phyloP scores from a whole-genome alignment of 352 stramenopile genomes.

The Globisporangium nagaii region DNA sequence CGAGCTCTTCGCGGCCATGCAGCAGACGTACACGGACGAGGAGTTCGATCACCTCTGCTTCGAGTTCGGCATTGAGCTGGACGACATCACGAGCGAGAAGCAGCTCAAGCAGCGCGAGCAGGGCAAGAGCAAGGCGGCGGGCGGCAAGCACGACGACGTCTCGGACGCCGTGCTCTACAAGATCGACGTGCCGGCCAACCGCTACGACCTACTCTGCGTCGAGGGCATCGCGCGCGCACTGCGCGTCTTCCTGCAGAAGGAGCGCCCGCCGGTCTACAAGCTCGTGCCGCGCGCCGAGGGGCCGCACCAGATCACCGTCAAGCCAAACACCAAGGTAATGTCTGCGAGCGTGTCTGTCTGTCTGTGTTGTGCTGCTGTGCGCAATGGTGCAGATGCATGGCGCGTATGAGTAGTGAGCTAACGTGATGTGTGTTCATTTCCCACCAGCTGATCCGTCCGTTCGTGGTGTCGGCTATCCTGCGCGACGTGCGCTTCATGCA shows the following conservation, averaged over 20 bases:
- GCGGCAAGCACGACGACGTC: conserved; percentile 49
- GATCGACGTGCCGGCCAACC: conserved; percentile 99
- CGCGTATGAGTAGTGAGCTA: background rate
- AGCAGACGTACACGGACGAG: conserved; percentile 96
- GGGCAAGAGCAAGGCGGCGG: conserved; percentile 28
- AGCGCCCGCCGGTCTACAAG: conserved; percentile 86
- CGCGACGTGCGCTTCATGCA: conserved; percentile 95
- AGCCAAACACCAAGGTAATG: conserved; percentile 75
- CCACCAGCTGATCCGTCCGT: conserved; percentile 91
- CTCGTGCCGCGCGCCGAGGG: conserved; percentile 49
- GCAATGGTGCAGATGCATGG: background rate
- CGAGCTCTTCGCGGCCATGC: conserved; percentile 95
- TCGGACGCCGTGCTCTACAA: conserved; percentile 97
- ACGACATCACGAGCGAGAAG: conserved; percentile 86
- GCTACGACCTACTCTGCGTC: conserved; percentile 99
- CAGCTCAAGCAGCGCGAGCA: conserved; percentile 85
- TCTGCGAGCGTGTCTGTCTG: background rate
- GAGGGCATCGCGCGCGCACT: conserved; percentile 97
- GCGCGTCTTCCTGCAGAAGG: conserved; percentile 96
- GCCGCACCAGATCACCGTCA: conserved; percentile 85
- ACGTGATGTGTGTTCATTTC: background rate
- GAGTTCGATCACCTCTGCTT: conserved; percentile 99
- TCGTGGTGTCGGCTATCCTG: conserved; percentile 97
- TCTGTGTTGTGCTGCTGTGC: no score
- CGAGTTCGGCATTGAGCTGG: conserved; percentile 99